Conservation (phyloP, 2,329 filamentous ascomycete genomes). For the Fusarium protoensiforme region DNA sequence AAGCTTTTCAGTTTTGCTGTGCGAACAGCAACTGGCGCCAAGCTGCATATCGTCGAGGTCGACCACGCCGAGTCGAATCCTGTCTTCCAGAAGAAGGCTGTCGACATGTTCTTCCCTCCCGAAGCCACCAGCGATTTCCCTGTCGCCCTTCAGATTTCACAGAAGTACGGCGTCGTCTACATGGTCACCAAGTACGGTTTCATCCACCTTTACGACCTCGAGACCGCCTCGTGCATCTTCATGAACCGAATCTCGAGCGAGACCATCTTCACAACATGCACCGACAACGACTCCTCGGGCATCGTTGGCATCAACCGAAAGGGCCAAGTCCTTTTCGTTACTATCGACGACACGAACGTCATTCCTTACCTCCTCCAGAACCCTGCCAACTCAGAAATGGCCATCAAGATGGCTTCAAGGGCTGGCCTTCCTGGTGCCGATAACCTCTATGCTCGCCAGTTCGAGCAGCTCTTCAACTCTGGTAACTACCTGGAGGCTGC, state of each 20-base stretch:
- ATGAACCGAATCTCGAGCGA: conserved; percentile 99
- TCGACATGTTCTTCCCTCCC: conserved; percentile 96
- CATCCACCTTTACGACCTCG: conserved; percentile 97
- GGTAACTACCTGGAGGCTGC: conserved; percentile 90
- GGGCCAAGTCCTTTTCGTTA: conserved; percentile 94
- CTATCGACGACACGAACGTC: conserved; percentile 89
- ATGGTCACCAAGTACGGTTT: conserved; percentile 99
- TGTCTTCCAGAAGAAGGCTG: conserved; percentile 91
- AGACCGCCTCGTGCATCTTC: conserved; percentile 95
- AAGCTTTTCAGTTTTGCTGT: conserved; percentile 98
- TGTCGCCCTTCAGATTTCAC: conserved; percentile 95
- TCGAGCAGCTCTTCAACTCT: conserved; percentile 84
- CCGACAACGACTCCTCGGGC: conserved; percentile 85
- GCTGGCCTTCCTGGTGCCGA: conserved; percentile 95
- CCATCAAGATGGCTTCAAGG: conserved; percentile 95
- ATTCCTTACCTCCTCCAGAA: conserved; percentile 97
- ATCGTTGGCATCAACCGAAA: conserved; percentile 97
- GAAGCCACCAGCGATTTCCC: conserved; percentile 98
- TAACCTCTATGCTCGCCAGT: conserved; percentile 90
- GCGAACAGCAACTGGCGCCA: conserved; percentile 87
- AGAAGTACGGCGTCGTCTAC: conserved; percentile 96
- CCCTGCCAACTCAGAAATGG: conserved; percentile 91
- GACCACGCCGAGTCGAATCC: conserved; percentile 93
- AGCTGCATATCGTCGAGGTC: conserved; percentile 97
- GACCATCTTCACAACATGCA: conserved; percentile 95